Percentiles rank a stretch among this genome's conserved stretches.
These are phyloP conservation scores for Candida albicans DNA, from an alignment of 1,139 yeast species.

Conservation along the genomic window DNA sequence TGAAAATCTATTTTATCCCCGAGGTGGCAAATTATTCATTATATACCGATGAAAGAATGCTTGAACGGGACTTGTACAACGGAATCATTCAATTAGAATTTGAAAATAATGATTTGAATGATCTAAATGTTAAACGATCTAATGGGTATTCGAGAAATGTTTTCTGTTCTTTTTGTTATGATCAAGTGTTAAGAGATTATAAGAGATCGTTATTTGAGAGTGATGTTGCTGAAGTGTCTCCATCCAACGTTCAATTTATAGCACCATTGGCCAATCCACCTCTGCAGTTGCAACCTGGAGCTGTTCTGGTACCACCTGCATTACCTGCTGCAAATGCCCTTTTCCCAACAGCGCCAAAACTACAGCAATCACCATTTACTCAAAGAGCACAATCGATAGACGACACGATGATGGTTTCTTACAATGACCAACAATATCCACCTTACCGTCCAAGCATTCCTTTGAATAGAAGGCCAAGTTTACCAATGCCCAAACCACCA, in stretches of 20 bases:
- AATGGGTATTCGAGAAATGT: conserved; percentile 10
- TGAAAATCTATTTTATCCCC: conserved; percentile 48
- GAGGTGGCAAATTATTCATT: conserved; percentile 34
- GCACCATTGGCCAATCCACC: conserved; percentile 2
- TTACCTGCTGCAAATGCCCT: neutral
- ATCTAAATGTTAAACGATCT: conserved; percentile 3
- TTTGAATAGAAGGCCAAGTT: conserved; percentile 2
- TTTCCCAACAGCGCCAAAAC: neutral
- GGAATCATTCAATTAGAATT: conserved; percentile 41
- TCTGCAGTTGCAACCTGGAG: no score
- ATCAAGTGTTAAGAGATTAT: conserved; percentile 20
- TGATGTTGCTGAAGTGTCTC: neutral
- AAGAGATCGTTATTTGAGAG: conserved; percentile 13
- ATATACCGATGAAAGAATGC: conserved; percentile 51
- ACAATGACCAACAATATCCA: conserved; percentile 3
- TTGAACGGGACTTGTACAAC: conserved; percentile 51
- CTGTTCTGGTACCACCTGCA: neutral
- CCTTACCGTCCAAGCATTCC: neutral
- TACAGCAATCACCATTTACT: no score
- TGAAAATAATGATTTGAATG: conserved; percentile 5
- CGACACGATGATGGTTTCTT: conserved; percentile 1
- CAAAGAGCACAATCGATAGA: conserved; percentile 3
- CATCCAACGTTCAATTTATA: neutral
- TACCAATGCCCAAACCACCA: conserved; percentile 1
- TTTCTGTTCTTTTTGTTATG: conserved; percentile 28